Conservation (phyloP, 2,329 filamentous ascomycete genomes). For the Periconia macrospinosa region DNA sequence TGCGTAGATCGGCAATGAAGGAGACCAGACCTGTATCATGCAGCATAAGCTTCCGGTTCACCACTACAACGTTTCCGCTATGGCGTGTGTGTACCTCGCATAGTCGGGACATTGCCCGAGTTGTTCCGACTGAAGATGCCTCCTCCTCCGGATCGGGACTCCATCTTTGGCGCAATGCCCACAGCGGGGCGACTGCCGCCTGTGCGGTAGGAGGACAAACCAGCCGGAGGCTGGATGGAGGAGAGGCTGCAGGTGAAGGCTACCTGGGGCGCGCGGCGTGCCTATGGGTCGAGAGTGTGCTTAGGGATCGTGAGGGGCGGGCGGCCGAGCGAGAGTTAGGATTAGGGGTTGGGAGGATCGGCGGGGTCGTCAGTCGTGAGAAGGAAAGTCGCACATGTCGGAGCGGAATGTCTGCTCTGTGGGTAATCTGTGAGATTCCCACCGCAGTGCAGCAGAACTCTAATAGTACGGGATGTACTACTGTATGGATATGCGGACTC, state of each 20-base stretch:
- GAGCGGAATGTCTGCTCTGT: background rate
- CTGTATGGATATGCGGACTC: slow-evolving; percentile 17
- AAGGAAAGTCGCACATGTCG: slow-evolving; percentile 1
- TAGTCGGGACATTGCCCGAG: slow-evolving; percentile 45
- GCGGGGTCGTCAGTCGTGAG: slow-evolving; percentile 18
- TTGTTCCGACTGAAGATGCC: slow-evolving; percentile 46
- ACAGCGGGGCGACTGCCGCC: slow-evolving; percentile 37
- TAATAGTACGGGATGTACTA: background rate
- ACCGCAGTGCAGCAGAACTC: slow-evolving; percentile 21
- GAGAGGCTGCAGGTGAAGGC: too few species aligned
- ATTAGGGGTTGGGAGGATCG: slow-evolving; percentile 23
- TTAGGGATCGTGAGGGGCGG: slow-evolving; percentile 7
- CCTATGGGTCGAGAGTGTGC: slow-evolving; percentile 7
- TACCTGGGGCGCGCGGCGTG: too few species aligned
- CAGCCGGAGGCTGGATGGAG: slow-evolving; percentile 13
- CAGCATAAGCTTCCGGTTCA: slow-evolving; percentile 13
- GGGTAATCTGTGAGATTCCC: background rate
- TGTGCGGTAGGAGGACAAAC: slow-evolving; percentile 30
- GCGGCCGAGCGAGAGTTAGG: slow-evolving; percentile 13
- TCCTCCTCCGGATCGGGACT: slow-evolving; percentile 40
- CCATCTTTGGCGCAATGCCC: slow-evolving; percentile 39
- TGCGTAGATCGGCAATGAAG: slow-evolving; percentile 95
- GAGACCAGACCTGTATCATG: slow-evolving; percentile 74
- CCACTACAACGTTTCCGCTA: background rate
- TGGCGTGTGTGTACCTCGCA: slow-evolving; percentile 37